Conservation (phyloP, 2,329 filamentous ascomycete genomes). For the Sporothrix schenckii region DNA sequence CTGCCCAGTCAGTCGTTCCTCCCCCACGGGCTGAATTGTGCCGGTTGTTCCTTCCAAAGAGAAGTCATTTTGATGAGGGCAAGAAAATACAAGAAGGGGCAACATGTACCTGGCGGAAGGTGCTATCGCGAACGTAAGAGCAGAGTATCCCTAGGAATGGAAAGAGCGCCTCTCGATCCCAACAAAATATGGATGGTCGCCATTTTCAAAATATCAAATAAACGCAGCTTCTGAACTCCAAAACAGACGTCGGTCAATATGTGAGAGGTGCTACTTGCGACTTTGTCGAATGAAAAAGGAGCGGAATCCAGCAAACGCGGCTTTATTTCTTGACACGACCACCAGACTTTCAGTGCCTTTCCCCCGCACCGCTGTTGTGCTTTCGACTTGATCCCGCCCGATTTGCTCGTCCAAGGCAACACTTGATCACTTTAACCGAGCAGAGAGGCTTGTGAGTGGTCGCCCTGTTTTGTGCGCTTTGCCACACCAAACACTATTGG, state of each 20-base stretch:
- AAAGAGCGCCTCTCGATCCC: background rate
- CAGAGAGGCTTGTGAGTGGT: slow-evolving; percentile 15
- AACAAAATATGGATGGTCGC: background rate
- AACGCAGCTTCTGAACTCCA: background rate
- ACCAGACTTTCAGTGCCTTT: no score
- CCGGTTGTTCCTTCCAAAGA: background rate
- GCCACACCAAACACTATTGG: background rate
- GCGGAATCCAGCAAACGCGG: no score
- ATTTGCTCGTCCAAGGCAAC: background rate
- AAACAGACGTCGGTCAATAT: no score
- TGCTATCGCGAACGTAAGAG: background rate
- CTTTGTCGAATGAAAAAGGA: background rate
- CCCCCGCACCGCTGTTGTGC: slow-evolving; percentile 9
- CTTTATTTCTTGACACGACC: no score
- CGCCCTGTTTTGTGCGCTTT: slow-evolving; percentile 34
- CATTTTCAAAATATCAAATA: background rate
- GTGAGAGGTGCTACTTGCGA: background rate
- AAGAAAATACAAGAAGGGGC: background rate
- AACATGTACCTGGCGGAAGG: background rate
- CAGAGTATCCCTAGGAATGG: background rate
- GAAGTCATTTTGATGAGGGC: background rate
- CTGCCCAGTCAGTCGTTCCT: background rate
- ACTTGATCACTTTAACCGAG: background rate
- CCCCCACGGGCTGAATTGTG: no score
- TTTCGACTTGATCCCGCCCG: background rate